Conservation (phyloP, 129 eudicot genomes). For the Silybum marianum region DNA sequence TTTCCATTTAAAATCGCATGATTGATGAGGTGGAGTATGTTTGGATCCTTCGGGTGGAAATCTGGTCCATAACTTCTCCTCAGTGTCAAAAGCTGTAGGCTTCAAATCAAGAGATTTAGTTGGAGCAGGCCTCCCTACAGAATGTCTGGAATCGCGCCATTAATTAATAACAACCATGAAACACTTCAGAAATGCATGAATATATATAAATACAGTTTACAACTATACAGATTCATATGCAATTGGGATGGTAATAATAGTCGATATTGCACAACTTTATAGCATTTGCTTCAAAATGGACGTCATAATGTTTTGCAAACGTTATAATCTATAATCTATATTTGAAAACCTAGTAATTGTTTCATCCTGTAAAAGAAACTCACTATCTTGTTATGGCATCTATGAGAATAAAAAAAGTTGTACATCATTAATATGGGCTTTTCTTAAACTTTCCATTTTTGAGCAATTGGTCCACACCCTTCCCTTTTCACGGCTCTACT, state of each 20-base stretch:
- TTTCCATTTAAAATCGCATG: slow-evolving; percentile 82
- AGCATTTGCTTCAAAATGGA: not conserved
- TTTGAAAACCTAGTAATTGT: not conserved
- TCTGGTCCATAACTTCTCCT: slow-evolving; percentile 78
- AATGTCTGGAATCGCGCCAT: slow-evolving; percentile 55
- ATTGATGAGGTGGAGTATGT: slow-evolving; percentile 88
- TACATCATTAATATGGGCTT: not conserved
- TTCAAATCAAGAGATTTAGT: slow-evolving; percentile 55
- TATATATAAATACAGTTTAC: no score
- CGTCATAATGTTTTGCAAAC: not conserved
- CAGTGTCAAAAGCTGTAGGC: slow-evolving; percentile 68
- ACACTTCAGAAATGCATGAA: slow-evolving; percentile 2
- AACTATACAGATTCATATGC: not conserved
- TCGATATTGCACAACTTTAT: not conserved
- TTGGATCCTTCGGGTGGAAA: slow-evolving; percentile 89
- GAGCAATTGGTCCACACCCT: not conserved
- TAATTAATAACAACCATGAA: slow-evolving; percentile 27
- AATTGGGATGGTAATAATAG: not conserved
- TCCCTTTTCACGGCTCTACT: not conserved
- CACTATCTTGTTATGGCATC: not conserved
- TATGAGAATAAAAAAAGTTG: not conserved
- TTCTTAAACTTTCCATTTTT: not conserved
- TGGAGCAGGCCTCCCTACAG: slow-evolving; percentile 82
- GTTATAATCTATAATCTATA: not conserved
- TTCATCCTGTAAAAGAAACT: not conserved